Evolutionary conservation across 148 eudicot genomes (phyloP).

Genomic region (Chenopodium berlandieri): DNA sequence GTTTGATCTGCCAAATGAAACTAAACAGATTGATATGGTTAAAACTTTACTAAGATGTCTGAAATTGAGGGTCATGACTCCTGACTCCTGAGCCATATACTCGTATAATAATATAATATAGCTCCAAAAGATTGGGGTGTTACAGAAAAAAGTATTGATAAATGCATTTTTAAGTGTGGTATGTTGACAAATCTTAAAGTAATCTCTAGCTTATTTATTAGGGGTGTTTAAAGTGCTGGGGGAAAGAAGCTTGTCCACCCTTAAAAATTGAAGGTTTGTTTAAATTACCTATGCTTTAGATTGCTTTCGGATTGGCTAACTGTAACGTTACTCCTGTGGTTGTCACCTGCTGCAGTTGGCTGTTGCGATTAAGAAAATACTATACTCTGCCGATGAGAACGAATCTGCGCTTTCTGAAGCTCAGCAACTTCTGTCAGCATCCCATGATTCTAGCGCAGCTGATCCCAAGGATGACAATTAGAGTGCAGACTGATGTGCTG

Average conservation of each 20-base stretch:
- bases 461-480: slow-evolving; percentile 21
- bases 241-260: no score
- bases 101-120: no score
- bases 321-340: neutral
- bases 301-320: neutral
- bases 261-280: neutral
- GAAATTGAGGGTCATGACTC: no score
- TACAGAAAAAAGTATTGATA: no score
- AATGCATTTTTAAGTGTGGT: no score
- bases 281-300: neutral
- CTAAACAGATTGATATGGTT: no score
- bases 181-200: no score
- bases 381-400: slow-evolving; percentile 75
- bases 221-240: no score
- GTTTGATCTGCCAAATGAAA: no score
- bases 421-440: slow-evolving; percentile 43
- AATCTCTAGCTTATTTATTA: no score
- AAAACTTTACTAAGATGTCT: neutral
- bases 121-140: no score
- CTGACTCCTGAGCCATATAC: no score
- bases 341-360: slow-evolving; percentile 48
- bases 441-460: slow-evolving; percentile 24
- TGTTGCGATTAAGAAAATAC: slow-evolving; percentile 65
- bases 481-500: slow-evolving; percentile 15
- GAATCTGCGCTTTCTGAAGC: slow-evolving; percentile 69